Evolutionary conservation across 495 filamentous ascomycete genomes (phyloP).

Genomic region (Parathielavia hyrcaniae): DNA sequence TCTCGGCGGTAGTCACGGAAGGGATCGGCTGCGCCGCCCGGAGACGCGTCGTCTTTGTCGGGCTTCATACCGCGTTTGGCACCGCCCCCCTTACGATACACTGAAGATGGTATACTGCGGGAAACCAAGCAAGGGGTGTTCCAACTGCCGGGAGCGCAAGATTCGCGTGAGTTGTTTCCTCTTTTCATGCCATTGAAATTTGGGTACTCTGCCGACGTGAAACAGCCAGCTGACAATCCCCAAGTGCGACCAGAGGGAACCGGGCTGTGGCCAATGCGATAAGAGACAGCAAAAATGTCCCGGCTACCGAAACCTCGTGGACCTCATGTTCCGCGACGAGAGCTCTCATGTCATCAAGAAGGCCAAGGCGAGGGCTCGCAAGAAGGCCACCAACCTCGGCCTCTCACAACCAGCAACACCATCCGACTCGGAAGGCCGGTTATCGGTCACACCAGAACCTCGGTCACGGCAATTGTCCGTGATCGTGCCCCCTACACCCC

Average conservation of each 20-base stretch:
- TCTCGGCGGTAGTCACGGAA: conserved; percentile 2
- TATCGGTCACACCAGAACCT: conserved; percentile 28
- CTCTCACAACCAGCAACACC: conserved; percentile 17
- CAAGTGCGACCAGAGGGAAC: conserved; percentile 60
- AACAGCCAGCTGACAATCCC: conserved; percentile 16
- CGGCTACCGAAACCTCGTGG: conserved; percentile 62
- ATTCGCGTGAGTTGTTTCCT: conserved; percentile 35
- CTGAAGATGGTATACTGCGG: conserved; percentile 63
- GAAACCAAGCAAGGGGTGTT: conserved; percentile 64
- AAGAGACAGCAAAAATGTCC: conserved; percentile 57
- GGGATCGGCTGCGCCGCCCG: conserved; percentile 16
- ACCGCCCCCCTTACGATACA: neutral
- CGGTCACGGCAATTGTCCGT: conserved; percentile 18
- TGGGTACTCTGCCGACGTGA: neutral
- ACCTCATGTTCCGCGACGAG: conserved; percentile 68
- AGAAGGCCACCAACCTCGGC: conserved; percentile 23
- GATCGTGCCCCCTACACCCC: conserved; percentile 21
- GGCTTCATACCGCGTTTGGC: conserved; percentile 9
- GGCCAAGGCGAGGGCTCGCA: conserved; percentile 42
- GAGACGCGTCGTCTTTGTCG: conserved; percentile 10
- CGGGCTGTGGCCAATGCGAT: conserved; percentile 61
- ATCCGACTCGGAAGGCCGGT: conserved; percentile 19
- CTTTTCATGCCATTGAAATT: neutral
- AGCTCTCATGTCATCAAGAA: conserved; percentile 62
- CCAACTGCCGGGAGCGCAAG: conserved; percentile 53